Evolutionary conservation across 2,329 filamentous ascomycete species (phyloP).

Genomic region (Hymenoscyphus fructigenus): DNA sequence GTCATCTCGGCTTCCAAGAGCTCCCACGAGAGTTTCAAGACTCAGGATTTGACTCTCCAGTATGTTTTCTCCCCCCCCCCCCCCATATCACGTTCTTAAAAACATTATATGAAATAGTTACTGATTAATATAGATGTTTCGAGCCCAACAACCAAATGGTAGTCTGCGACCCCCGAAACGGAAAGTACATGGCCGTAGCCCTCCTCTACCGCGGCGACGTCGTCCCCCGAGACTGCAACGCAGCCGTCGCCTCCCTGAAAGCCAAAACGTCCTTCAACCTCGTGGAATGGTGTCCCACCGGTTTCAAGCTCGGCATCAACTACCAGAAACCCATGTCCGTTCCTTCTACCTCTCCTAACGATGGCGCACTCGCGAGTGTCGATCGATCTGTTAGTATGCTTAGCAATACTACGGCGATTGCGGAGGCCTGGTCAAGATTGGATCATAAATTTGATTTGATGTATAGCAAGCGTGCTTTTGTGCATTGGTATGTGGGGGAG

Average conservation of each 20-base stretch:
- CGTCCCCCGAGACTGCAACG: slow-evolving; percentile 59
- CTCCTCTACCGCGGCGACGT: slow-evolving; percentile 67
- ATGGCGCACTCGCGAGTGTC: slow-evolving; percentile 52
- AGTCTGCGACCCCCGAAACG: slow-evolving; percentile 63
- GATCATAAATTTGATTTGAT: slow-evolving; percentile 70
- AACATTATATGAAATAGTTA: too few relatives aligned
- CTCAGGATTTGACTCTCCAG: slow-evolving; percentile 64
- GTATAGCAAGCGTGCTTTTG: slow-evolving; percentile 68
- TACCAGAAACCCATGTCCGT: slow-evolving; percentile 57
- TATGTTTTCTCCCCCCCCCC: slow-evolving; percentile 37
- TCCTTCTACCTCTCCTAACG: slow-evolving; percentile 40
- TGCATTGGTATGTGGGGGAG: slow-evolving; percentile 71
- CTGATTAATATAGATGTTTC: slow-evolving; percentile 54
- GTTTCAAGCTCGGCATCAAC: slow-evolving; percentile 69
- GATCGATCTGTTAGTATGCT: slow-evolving; percentile 61
- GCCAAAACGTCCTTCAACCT: slow-evolving; percentile 64
- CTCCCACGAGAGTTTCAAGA: slow-evolving; percentile 66
- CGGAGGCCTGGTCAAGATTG: slow-evolving; percentile 63
- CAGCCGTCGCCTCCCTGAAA: slow-evolving; percentile 61
- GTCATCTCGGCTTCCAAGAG: slow-evolving; percentile 61
- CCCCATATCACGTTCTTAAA: background rate
- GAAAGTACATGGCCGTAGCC: slow-evolving; percentile 69
- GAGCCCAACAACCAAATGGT: slow-evolving; percentile 71
- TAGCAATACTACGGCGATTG: slow-evolving; percentile 65
- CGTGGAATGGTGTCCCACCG: slow-evolving; percentile 68